A percentile compares a stretch with the other conserved stretches of the same genome.
Conservation (phyloP, 257 asterid genomes). For the Echites panduratus region DNA sequence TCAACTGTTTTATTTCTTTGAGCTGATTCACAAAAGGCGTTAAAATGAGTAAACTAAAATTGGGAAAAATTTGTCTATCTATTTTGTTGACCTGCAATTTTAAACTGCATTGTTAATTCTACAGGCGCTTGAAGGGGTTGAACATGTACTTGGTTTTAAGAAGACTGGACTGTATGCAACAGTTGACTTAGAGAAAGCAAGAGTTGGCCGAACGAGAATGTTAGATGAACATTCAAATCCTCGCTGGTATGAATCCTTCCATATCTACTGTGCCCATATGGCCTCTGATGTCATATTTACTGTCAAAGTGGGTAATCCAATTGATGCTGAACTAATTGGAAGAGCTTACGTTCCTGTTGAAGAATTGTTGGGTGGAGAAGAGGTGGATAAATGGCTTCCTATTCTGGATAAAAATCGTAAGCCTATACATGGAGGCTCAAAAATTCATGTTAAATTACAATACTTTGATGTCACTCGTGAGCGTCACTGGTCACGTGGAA, state of each 20-base stretch:
- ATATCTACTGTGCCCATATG: conserved; percentile 37
- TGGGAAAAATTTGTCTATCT: too few species aligned
- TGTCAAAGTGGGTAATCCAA: conserved; percentile 26
- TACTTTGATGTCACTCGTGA: conserved; percentile 26
- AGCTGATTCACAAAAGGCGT: background rate
- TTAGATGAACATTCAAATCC: conserved; percentile 20
- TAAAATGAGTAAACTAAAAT: too few species aligned
- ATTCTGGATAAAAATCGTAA: conserved; percentile 21
- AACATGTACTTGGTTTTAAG: conserved; percentile 34
- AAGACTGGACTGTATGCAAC: conserved; percentile 50
- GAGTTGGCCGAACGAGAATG: conserved; percentile 50
- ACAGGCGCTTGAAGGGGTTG: conserved; percentile 53
- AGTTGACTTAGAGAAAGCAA: conserved; percentile 47
- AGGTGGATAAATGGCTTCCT: conserved; percentile 30
- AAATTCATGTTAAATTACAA: conserved; percentile 30
- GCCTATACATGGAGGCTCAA: conserved; percentile 28
- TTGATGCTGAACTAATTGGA: conserved; percentile 36
- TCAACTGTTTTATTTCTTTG: too few species aligned
- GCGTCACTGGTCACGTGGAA: conserved; percentile 27
- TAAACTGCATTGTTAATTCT: background rate
- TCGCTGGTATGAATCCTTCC: conserved; percentile 40
- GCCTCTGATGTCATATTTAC: conserved; percentile 31
- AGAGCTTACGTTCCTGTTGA: conserved; percentile 36
- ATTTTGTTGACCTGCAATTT: background rate
- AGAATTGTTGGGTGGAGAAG: conserved; percentile 21